Base-by-base conservation (phyloP, 305 asterid genomes). In the Galium porrigens region DNA sequence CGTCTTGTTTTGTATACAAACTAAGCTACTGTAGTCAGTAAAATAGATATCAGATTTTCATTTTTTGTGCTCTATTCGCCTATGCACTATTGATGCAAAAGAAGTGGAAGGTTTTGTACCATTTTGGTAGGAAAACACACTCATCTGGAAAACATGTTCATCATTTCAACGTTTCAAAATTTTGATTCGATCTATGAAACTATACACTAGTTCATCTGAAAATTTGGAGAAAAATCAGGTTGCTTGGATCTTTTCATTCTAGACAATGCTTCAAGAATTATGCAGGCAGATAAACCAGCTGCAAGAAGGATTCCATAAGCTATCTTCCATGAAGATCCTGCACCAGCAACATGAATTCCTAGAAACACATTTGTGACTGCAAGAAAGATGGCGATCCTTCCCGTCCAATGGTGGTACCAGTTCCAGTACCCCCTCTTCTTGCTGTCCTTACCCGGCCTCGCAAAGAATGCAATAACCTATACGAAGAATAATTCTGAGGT, bases 381-480 rank as follows among this genome's bases (percentile, higher is more conserved):
- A 46, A 91, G 82, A 64, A 86, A 74, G 14, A 91, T 94, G 74
- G 86, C 83, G 27, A 75, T 70, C 70, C 96, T 81, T 65, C 98
- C 98, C 1, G 69, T 33, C 90, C 94, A 85, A 72, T 72, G 69
- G 68, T 91, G 96, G 76, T 81, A 85, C 87, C 79, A 77, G 37
- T 75, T 85, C 98, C 96, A 91, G 30, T 74, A 85, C 78, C 65
- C 74, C 1, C 90, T 71, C 66, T 75, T 80, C 69, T 85, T 88
- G 85, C 90, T 84, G 67, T 81, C 94, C 32, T 72, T 79, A 34
- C 78, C 77, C 8, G 96, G 95, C 34, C 94, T 77, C 10, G 73
- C 67, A 62, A 91, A 75, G 82, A 91, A 88, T 0, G 96, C 98
- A 29, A 81, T 49, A 36, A 90, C 95, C 96, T 87, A 78, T 12